A percentile compares a stretch with the other conserved stretches of the same genome.
Evolutionary conservation across 2,329 filamentous ascomycete genomes (phyloP).

Genomic region (Aureobasidium musti): DNA sequence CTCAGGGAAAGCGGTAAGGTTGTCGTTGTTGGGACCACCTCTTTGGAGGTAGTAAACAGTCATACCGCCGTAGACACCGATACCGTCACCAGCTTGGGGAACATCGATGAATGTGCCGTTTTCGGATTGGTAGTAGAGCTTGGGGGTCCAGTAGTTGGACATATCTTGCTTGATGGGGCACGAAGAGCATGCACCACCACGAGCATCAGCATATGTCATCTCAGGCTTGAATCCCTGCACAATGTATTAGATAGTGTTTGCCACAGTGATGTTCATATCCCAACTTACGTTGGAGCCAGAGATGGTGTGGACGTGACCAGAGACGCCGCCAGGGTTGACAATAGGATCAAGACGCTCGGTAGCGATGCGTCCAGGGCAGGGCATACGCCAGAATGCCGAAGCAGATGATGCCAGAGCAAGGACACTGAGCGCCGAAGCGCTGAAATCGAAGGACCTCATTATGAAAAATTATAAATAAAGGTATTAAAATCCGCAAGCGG

Average conservation of each 20-base stretch:
- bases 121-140: constrained; percentile 66
- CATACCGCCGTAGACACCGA: constrained; percentile 58
- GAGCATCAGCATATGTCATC: constrained; percentile 62
- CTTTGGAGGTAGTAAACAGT: constrained; percentile 70
- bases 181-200: constrained; percentile 67
- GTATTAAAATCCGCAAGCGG: constrained; percentile 27
- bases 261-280: background rate
- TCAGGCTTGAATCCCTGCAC: constrained; percentile 58
- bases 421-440: constrained; percentile 25
- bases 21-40: constrained; percentile 59
- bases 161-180: constrained; percentile 68
- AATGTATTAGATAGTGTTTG: background rate
- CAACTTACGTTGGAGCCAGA: constrained; percentile 61
- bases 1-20: constrained; percentile 68
- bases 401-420: constrained; percentile 43
- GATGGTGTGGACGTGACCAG: constrained; percentile 68
- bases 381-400: constrained; percentile 71
- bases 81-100: constrained; percentile 53
- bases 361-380: constrained; percentile 63
- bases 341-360: constrained; percentile 68
- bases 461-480: constrained; percentile 10
- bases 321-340: constrained; percentile 60
- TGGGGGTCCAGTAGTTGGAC: constrained; percentile 77
- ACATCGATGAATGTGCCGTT: constrained; percentile 63
- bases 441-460: constrained; percentile 28